Evolutionary conservation across 306 rosid genomes (phyloP), one percentile per base, ranked within the genome.

Genomic region (Trifolium dubium): DNA sequence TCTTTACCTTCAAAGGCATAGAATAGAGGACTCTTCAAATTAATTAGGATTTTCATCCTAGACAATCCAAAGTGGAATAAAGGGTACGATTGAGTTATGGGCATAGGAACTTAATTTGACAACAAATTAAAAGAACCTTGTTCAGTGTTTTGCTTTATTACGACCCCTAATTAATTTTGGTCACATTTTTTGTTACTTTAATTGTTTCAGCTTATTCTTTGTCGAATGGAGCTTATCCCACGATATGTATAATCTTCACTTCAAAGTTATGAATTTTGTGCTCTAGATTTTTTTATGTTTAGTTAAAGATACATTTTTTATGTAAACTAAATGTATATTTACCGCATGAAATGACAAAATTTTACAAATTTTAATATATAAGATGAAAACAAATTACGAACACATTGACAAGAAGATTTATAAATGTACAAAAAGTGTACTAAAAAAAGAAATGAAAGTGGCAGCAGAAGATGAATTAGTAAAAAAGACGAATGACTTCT

Each of bases 31-130:
- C 64, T 67, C 77, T 73, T 64, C 64, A 12, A 68, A 62, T 1
- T 23, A 64, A 46, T 67, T 47, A 40, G 8, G 60, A 47, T 68
- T 44, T 49, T 59, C 63, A 34, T 15, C 60, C 31, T 41, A 28
- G 47, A 43, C 76, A 79, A 28, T 61, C 73, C 49, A 29, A 75
- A 75, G 49, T 62, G 65, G 72, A 63, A 32, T 76, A 54, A 80
- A 80, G 67, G 59, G 51, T 10, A 67, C 15, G 8, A 23, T 3
- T n/a, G 18, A 67, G 63, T 34, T 50, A 70, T 61, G 72, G 76
- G 55, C 71, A 50, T 37, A 13, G 14, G 0, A 55, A 51, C 34
- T 64, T 63, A 64, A 56, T 56, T 4, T 56, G 63, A 56, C 63
- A 56, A 15, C n/a, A 28, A 23, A 23, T 23, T 23, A 23, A 56